A percentile compares a stretch with the other conserved stretches of the same genome.
phyloP scores from a whole-genome alignment of 257 asterid species.

The Scutellaria baicalensis region DNA sequence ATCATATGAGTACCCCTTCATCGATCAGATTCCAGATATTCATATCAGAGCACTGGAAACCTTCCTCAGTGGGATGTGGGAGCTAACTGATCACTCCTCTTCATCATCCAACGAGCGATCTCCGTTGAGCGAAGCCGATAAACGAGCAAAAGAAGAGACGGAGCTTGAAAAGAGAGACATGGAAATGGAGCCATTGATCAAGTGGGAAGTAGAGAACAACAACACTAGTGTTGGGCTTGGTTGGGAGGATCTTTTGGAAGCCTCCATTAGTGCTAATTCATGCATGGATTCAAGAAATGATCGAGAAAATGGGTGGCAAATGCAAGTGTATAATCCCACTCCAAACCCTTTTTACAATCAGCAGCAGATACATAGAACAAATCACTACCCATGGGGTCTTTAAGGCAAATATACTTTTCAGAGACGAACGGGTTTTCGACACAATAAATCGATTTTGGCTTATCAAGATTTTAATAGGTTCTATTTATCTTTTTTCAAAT shows the following conservation, averaged over 20 bases:
- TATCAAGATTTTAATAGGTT: too few relatives aligned
- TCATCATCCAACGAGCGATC: constrained; percentile 19
- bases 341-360: constrained; percentile 34
- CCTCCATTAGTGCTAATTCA: constrained; percentile 32
- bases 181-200: constrained; percentile 40
- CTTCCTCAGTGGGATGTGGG: constrained; percentile 62
- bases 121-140: constrained; percentile 3
- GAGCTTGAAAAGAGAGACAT: constrained; percentile 1
- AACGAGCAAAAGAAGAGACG: background rate
- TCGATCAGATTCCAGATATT: constrained; percentile 45
- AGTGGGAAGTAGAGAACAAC: constrained; percentile 31
- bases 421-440: too few relatives aligned
- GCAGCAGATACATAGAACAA: background rate
- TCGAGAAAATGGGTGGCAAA: constrained; percentile 25
- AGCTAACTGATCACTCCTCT: constrained; percentile 42
- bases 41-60: constrained; percentile 52
- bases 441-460: too few relatives aligned
- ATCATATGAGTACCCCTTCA: constrained; percentile 40
- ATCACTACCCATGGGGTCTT: constrained; percentile 18
- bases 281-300: constrained; percentile 10
- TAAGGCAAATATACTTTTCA: background rate
- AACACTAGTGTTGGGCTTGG: background rate
- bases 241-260: constrained; percentile 67
- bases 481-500: too few relatives aligned
- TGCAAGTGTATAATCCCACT: constrained; percentile 29